phyloP scores from a whole-genome alignment of 352 stramenopile genomes.

The Pythium pyrilobum region DNA sequence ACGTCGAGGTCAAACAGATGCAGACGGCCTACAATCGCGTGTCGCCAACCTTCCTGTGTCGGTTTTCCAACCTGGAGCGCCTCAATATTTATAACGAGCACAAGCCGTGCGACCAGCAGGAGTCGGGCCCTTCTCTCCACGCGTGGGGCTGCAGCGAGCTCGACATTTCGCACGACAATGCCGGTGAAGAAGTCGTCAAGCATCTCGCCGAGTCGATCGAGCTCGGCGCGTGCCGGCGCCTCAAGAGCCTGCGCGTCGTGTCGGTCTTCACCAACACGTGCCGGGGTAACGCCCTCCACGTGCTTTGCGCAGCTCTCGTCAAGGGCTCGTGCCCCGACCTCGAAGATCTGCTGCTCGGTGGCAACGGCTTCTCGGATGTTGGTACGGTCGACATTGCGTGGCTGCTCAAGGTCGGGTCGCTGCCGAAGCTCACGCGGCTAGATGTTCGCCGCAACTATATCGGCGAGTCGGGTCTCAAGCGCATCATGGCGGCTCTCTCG shows the following conservation, averaged over 20 bases:
- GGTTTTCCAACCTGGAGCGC: slow-evolving; percentile 51
- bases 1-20: slow-evolving; percentile 48
- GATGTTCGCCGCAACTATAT: slow-evolving; percentile 82
- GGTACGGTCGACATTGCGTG: slow-evolving; percentile 70
- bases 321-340: slow-evolving; percentile 58
- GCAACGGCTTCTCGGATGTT: slow-evolving; percentile 73
- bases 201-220: slow-evolving; percentile 65
- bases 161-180: slow-evolving; percentile 74
- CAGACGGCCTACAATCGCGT: slow-evolving; percentile 34
- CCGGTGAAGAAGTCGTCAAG: slow-evolving; percentile 58
- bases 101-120: slow-evolving; percentile 53
- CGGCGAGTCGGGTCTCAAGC: slow-evolving; percentile 66
- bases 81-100: slow-evolving; percentile 54
- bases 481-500: slow-evolving; percentile 58
- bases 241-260: slow-evolving; percentile 55
- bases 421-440: slow-evolving; percentile 62
- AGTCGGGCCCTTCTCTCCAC: slow-evolving; percentile 48
- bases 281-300: slow-evolving; percentile 58
- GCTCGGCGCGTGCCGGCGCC: slow-evolving; percentile 45
- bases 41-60: slow-evolving; percentile 36
- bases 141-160: slow-evolving; percentile 75
- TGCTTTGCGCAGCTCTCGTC: slow-evolving; percentile 58
- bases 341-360: slow-evolving; percentile 60
- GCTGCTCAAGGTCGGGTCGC: slow-evolving; percentile 53
- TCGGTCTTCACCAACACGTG: slow-evolving; percentile 80